phyloP scores from a whole-genome alignment of 2,329 filamentous ascomycete species.

The Sporothrix curviconia region DNA sequence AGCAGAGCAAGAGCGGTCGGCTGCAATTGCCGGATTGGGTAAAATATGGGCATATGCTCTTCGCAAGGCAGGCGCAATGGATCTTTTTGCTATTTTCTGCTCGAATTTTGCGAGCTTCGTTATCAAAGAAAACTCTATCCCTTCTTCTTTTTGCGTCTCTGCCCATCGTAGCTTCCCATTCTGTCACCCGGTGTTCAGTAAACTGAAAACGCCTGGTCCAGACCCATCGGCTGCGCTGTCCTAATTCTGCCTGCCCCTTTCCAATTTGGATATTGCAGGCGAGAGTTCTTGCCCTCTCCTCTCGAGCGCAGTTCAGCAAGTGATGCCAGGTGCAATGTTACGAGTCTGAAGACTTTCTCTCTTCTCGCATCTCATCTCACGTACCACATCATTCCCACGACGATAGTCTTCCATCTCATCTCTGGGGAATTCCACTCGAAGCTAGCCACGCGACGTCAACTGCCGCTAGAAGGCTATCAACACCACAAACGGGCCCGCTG shows the following conservation, averaged over 20 bases:
- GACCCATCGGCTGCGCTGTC: too few species aligned
- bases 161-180: too few species aligned
- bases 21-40: background rate
- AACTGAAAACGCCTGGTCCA: background rate
- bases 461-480: slow-evolving; percentile 2
- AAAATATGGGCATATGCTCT: background rate
- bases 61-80: background rate
- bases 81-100: background rate
- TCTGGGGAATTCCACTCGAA: background rate
- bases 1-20: background rate
- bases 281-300: background rate
- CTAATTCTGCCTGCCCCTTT: background rate
- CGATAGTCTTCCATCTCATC: too few species aligned
- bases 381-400: too few species aligned
- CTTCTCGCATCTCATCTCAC: too few species aligned
- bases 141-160: background rate
- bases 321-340: background rate
- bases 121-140: too few species aligned
- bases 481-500: background rate
- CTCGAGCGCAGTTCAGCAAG: background rate
- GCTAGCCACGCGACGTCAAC: background rate
- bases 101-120: background rate
- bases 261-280: background rate
- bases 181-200: background rate
- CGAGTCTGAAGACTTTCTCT: too few species aligned